Evolutionary conservation across 768 basidiomycete genomes (phyloP).

Genomic region (Hysterangium stoloniferum): DNA sequence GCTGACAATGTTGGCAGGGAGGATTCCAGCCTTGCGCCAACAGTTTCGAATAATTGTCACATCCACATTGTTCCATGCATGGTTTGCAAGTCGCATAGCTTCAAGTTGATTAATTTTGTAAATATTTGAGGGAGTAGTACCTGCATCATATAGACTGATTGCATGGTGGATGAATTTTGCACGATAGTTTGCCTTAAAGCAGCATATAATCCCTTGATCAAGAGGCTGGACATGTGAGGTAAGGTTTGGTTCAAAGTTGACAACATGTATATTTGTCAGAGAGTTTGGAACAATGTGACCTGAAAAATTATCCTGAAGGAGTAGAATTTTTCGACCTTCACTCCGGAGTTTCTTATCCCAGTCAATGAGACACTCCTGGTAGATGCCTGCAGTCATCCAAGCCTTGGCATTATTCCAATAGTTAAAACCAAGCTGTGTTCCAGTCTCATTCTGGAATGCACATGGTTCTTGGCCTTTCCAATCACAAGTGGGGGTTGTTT

Average conservation of each 20-base stretch:
- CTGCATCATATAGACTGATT: background rate
- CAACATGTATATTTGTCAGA: background rate
- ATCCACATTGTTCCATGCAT: slow-evolving; percentile 29
- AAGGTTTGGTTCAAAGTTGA: background rate
- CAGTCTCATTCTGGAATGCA: background rate
- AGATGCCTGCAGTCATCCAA: background rate
- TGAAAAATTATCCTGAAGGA: no score
- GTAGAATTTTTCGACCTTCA: background rate
- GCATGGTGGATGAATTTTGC: background rate
- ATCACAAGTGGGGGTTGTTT: background rate
- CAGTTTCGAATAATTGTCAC: slow-evolving; percentile 30
- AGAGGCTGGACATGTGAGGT: background rate
- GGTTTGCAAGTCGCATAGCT: slow-evolving; percentile 28
- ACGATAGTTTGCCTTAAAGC: background rate
- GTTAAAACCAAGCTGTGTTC: background rate
- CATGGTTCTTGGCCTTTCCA: background rate
- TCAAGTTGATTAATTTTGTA: slow-evolving; percentile 33
- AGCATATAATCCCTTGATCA: background rate
- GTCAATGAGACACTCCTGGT: background rate
- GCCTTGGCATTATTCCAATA: background rate
- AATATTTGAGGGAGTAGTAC: slow-evolving; percentile 17
- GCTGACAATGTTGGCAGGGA: background rate
- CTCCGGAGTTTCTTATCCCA: background rate
- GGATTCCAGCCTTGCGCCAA: slow-evolving; percentile 31
- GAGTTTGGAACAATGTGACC: background rate